phyloP scores from a whole-genome alignment of 2,329 filamentous ascomycete genomes.

The Didymella exigua region DNA sequence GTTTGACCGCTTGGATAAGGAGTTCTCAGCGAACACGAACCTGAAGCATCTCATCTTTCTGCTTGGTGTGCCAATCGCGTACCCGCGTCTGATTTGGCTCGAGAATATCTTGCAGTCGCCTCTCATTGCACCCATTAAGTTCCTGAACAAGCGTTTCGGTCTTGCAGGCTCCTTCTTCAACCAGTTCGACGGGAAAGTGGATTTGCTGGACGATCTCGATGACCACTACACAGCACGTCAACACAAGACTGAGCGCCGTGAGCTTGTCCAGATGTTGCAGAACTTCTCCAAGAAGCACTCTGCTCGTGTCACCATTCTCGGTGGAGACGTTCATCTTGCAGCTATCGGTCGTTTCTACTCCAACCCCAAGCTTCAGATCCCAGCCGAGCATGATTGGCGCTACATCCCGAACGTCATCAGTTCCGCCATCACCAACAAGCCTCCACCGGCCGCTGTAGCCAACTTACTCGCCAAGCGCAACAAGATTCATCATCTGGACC shows the following conservation, averaged over 20 bases:
- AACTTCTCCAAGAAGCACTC: slow-evolving; percentile 60
- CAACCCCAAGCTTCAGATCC: slow-evolving; percentile 61
- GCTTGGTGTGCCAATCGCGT: slow-evolving; percentile 73
- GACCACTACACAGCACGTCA: slow-evolving; percentile 85
- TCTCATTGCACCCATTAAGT: slow-evolving; percentile 83
- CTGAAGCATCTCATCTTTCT: slow-evolving; percentile 68
- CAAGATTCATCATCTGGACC: slow-evolving; percentile 69
- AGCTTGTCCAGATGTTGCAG: slow-evolving; percentile 71
- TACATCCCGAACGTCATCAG: slow-evolving; percentile 70
- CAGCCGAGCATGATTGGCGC: slow-evolving; percentile 63
- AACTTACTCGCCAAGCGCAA: slow-evolving; percentile 67
- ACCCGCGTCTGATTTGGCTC: slow-evolving; percentile 85
- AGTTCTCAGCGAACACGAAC: slow-evolving; percentile 59
- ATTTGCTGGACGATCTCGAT: slow-evolving; percentile 68
- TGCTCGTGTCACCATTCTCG: slow-evolving; percentile 65
- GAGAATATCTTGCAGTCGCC: slow-evolving; percentile 91
- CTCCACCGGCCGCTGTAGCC: slow-evolving; percentile 68
- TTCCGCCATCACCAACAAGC: slow-evolving; percentile 71
- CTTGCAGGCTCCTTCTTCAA: slow-evolving; percentile 88
- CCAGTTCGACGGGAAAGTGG: slow-evolving; percentile 80
- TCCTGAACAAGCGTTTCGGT: slow-evolving; percentile 89
- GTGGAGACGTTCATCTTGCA: slow-evolving; percentile 68
- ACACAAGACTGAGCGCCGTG: slow-evolving; percentile 85
- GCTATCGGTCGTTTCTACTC: slow-evolving; percentile 70
- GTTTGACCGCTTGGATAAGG: slow-evolving; percentile 60